Base-by-base conservation (phyloP, 192 early-diverging fungal species). In the Coemansia sp. region DNA sequence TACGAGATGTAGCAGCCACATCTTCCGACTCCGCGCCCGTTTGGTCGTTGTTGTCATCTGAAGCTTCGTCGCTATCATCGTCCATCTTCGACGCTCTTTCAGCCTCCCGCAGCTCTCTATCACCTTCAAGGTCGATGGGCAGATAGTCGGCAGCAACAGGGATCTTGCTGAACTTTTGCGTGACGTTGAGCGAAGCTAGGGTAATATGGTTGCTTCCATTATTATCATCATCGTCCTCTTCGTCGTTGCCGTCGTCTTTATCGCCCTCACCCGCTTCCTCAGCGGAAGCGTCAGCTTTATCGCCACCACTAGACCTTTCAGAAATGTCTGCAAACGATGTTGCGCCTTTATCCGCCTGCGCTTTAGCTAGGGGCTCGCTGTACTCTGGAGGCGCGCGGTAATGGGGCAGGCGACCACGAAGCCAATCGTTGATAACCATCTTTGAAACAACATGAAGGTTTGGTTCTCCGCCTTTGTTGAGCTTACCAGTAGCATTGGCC, bases 371-470 rank as follows among this genome's bases (percentile, higher is more conserved):
- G 8, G 77, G 77, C 54, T 68, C 68, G 61, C 40, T 66, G 30
- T 60, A 79, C 52, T 81, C 83, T 27, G 93, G 91, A 37, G 97
- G 97, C 20, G 87, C 76, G 2, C 88, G 85, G 74, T 91, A 99
- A 84, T 89, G 97, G 25, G 97, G 97, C 69, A 99, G 92, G 68
- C 94, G 93, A 20, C 97, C 97, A 44, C 97, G 88, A 42, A 97
- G 74, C 95, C 95, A 99, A 81, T 99, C 97, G 81, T 96, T 99
- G 65, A 99, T 83, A 10, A 99, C 87, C 94, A 97, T 99, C 72
- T 94, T 94, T 33, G 97, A 88, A 14, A 96, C 92, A 22, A 90
- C 90, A 14, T 84, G 79, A 33, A 96, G 34, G 79, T 99, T 94
- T n/a, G 97, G 90, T 64, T 99, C 97, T 13, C 92, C 97, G 56